Evolutionary conservation across 1,139 yeast species (phyloP), one percentile per base, ranked within the genome.

Genomic region (Candida sojae): DNA sequence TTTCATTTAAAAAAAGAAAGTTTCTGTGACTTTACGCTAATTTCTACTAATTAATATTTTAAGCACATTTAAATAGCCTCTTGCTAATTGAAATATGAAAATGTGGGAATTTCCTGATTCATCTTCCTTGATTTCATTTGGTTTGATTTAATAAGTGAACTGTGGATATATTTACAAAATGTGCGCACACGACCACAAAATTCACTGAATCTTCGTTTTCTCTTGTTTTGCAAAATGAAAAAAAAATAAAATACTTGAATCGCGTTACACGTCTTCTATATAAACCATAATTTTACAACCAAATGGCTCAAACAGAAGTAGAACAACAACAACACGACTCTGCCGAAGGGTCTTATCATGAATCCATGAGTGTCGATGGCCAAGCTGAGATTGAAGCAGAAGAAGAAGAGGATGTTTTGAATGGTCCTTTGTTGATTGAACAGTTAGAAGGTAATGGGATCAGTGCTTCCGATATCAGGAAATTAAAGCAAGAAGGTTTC

Each of bases 371-470:
- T 28, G 41, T 17, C 5, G 39, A 28, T 32, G 39, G 30, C 23
- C 39, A 36, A 8, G 40, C 28, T 13, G 44, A 37, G 9, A 39
- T n/a, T 9, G 50, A 39, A 13, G 43, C 33, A 10, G 53, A 50
- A 36, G 74, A 70, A 34, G 77, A 72, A 6, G 78, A 73, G 12
- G 78, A 72, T 23, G 66, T 56, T 13, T 56, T 66, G 42, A 64
- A 68, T 37, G 80, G 80, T 3, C 80, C 80, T 2, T 64, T 75
- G 47, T 68, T 70, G 47, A 73, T 75, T 51, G 80, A 75, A 49
- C 77, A 70, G 53, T 68, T 67, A 53, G 82, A 88, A 69, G 96
- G 96, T 23, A 89, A 90, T 60, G 99, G 99, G 10, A 91, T 95
- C 53, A 80, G 93, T 11, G 65, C 83, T 5, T 78, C 83, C 26